These are phyloP conservation scores for Bifiguratus adelaidae DNA, from an alignment of 192 early-diverging fungal genomes.

Conservation along the genomic window DNA sequence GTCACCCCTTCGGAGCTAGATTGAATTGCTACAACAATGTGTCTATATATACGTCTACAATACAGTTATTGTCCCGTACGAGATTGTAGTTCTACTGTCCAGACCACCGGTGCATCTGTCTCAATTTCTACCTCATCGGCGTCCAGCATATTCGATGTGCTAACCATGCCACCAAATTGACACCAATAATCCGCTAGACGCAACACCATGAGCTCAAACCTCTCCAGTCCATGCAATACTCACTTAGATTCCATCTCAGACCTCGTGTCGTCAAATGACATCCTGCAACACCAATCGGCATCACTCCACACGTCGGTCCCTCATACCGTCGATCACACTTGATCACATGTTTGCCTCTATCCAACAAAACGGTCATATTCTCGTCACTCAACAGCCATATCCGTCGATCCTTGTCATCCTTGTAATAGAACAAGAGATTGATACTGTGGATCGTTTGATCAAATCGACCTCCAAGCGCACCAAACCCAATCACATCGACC, in stretches of 20 bases:
- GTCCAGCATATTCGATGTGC: slow-evolving; percentile 75
- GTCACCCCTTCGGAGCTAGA: too few species aligned
- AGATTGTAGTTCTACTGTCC: slow-evolving; percentile 63
- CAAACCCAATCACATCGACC: slow-evolving; percentile 61
- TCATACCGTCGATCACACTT: slow-evolving; percentile 22
- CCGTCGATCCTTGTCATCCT: slow-evolving; percentile 35
- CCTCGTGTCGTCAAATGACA: slow-evolving; percentile 60
- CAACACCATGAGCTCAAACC: background rate
- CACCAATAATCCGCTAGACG: slow-evolving; percentile 22
- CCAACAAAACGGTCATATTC: slow-evolving; percentile 62
- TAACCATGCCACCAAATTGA: slow-evolving; percentile 65
- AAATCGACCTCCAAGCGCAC: slow-evolving; percentile 78
- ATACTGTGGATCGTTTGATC: slow-evolving; percentile 83
- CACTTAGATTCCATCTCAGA: slow-evolving; percentile 80
- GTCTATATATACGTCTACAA: too few species aligned
- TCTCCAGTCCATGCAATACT: background rate
- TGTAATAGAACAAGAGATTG: slow-evolving; percentile 54
- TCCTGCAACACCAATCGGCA: slow-evolving; percentile 63
- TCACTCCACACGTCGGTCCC: slow-evolving; percentile 77
- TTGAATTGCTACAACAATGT: too few species aligned
- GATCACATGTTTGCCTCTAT: slow-evolving; percentile 56
- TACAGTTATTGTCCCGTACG: too few species aligned
- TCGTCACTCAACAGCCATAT: slow-evolving; percentile 61
- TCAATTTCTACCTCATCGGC: slow-evolving; percentile 43
- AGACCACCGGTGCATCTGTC: slow-evolving; percentile 64